A percentile compares a stretch with the other conserved stretches of the same genome.
These are phyloP conservation scores for Pseudogymnoascus sp. DNA, from an alignment of 2,329 filamentous ascomycete genomes.

Conservation along the genomic window DNA sequence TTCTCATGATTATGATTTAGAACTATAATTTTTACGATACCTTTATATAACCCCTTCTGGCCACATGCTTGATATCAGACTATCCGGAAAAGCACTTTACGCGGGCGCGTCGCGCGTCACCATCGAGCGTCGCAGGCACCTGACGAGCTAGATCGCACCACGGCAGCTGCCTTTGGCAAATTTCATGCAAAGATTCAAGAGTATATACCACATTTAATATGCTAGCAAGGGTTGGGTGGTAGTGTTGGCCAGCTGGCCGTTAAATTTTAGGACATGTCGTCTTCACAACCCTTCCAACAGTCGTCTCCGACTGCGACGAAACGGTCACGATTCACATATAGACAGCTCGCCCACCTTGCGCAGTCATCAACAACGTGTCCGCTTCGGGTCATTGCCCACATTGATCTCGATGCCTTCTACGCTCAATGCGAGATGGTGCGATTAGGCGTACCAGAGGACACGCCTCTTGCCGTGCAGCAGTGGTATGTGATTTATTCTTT, in stretches of 20 bases:
- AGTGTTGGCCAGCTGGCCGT: neutral
- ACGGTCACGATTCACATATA: constrained; percentile 72
- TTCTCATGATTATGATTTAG: neutral
- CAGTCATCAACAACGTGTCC: constrained; percentile 65
- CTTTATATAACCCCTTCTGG: neutral
- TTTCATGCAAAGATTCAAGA: neutral
- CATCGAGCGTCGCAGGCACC: neutral
- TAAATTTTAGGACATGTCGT: constrained; percentile 33
- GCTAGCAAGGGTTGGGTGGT: neutral
- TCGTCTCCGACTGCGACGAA: constrained; percentile 35
- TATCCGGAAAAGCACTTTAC: neutral
- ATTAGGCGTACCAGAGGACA: constrained; percentile 62
- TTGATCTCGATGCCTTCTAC: constrained; percentile 97
- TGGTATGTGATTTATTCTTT: constrained; percentile 46
- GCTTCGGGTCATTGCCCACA: constrained; percentile 78
- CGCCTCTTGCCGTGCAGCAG: constrained; percentile 87
- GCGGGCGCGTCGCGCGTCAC: neutral
- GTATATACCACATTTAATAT: neutral
- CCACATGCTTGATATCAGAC: neutral
- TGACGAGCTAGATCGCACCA: neutral
- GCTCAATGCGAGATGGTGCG: constrained; percentile 93
- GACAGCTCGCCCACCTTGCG: constrained; percentile 69
- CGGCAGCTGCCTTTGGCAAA: too few species aligned
- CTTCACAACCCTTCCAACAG: constrained; percentile 38
- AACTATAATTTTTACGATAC: neutral